Base-by-base conservation (phyloP, 148 eudicot genomes). In the Heliosperma pusillum region DNA sequence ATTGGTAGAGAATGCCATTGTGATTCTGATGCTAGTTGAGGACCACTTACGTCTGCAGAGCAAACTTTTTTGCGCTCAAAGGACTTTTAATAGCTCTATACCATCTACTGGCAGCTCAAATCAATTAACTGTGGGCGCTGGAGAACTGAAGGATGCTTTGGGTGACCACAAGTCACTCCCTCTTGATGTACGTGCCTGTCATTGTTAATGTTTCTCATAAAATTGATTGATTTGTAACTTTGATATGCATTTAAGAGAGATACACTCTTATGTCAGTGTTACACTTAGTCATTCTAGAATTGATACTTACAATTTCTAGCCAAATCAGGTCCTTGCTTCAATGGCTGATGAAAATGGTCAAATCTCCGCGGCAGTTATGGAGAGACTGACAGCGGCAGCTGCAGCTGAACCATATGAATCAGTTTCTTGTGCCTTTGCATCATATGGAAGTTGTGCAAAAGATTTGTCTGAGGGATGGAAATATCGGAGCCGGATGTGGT, bases 371-470 rank as follows among this genome's bases (percentile, higher is more conserved):
- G 45, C 87, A 64, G 90, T 85, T 72, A 94, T 90, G 96, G 99
- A 95, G 76, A 85, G 94, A 74, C 86, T 95, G 76, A 87, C 96
- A 78, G 98, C 97, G 59, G 97, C 97, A 24, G 97, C 88, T 26
- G 97, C 97, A 70, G 91, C 99, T 59, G 99, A 96, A 80, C 99
- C 99, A 53, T 96, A 89, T 80, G 94, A 96, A 47, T 92, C 99
- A 71, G 99, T 96, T 81, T 84, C 89, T 74, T 90, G 90, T 87
- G 97, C 99, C 69, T 96, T 96, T 83, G 97, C 91, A 58, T 96
- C 99, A 8, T 96, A 90, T 84, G 99, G 99, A 47, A 96, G 97
- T 79, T 90, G 93, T 78, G 85, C 85, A 11, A 61, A 83, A 66
- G 99, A 96, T 86, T 82, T 92, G 84, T 86, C 96, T 5, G 91